Evolutionary conservation across 1,139 yeast genomes (phyloP).

Genomic region (Yamadazyma conglobata): DNA sequence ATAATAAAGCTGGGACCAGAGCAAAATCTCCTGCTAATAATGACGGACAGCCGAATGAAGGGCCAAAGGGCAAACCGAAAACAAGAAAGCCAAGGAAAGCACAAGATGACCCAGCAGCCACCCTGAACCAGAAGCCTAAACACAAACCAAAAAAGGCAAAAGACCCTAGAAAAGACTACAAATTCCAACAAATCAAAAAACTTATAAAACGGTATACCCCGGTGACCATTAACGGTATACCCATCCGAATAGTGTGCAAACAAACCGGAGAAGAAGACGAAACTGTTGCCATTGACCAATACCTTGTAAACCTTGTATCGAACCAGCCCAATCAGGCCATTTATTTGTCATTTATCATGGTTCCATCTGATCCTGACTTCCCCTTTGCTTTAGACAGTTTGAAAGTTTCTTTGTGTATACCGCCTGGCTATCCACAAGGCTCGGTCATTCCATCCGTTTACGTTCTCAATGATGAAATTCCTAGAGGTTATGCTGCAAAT

Average conservation of each 20-base stretch:
- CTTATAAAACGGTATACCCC: slow-evolving; percentile 26
- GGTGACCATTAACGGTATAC: slow-evolving; percentile 32
- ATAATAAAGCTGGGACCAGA: no score
- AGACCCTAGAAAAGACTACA: slow-evolving; percentile 17
- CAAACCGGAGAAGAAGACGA: slow-evolving; percentile 13
- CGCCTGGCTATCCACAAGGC: slow-evolving; percentile 50
- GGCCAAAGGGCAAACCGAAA: not conserved
- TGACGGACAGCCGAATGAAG: no score
- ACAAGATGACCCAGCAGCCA: no score
- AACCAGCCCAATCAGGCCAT: slow-evolving; percentile 20
- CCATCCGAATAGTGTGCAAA: slow-evolving; percentile 17
- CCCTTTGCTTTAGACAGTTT: slow-evolving; percentile 59
- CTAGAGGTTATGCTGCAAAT: slow-evolving; percentile 65
- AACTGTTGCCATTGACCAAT: slow-evolving; percentile 13
- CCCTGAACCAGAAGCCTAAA: slow-evolving; percentile 1
- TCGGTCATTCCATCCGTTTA: slow-evolving; percentile 39
- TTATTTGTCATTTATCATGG: slow-evolving; percentile 33
- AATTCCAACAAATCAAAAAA: slow-evolving; percentile 25
- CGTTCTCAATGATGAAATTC: slow-evolving; percentile 67
- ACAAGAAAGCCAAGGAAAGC: no score
- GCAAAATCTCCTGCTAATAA: no score
- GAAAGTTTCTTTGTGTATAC: slow-evolving; percentile 51
- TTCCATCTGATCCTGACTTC: slow-evolving; percentile 72
- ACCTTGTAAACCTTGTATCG: slow-evolving; percentile 16
- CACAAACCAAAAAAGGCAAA: slow-evolving; percentile 7